Evolutionary conservation across 2,329 filamentous ascomycete species (phyloP).

Genomic region (Cladosporium sp.): DNA sequence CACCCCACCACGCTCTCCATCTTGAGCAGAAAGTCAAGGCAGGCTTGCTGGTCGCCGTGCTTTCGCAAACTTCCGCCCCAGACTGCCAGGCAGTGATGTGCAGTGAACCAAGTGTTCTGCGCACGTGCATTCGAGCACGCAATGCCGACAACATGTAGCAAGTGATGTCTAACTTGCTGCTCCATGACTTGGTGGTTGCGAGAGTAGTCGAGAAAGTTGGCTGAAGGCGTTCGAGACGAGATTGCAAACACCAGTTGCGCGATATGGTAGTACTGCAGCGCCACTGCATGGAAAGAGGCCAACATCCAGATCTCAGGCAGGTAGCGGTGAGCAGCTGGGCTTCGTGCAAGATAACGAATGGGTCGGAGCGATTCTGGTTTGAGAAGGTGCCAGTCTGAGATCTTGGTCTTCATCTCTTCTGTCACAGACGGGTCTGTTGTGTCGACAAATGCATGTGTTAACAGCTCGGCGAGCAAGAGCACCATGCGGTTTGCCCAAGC

Average conservation of each 20-base stretch:
- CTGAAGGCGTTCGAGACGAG: neutral
- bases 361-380: conserved; percentile 9
- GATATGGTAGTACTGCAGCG: conserved; percentile 25
- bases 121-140: conserved; percentile 21
- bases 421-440: conserved; percentile 5
- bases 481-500: conserved; percentile 24
- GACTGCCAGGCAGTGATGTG: conserved; percentile 24
- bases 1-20: conserved; percentile 22
- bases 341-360: conserved; percentile 2
- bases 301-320: conserved; percentile 25
- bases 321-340: conserved; percentile 1
- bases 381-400: conserved; percentile 4
- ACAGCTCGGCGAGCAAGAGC: conserved; percentile 20
- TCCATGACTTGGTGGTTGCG: conserved; percentile 17
- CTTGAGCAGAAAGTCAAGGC: conserved; percentile 16
- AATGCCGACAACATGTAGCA: conserved; percentile 22
- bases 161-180: conserved; percentile 18
- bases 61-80: conserved; percentile 21
- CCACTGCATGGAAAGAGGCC: conserved; percentile 22
- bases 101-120: conserved; percentile 25
- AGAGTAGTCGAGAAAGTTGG: conserved; percentile 18
- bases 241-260: conserved; percentile 22
- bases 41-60: conserved; percentile 20
- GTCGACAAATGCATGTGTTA: conserved; percentile 17
- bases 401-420: neutral